Evolutionary conservation across 768 basidiomycete genomes (phyloP).

Genomic region (Symmetrospora coprosmae): DNA sequence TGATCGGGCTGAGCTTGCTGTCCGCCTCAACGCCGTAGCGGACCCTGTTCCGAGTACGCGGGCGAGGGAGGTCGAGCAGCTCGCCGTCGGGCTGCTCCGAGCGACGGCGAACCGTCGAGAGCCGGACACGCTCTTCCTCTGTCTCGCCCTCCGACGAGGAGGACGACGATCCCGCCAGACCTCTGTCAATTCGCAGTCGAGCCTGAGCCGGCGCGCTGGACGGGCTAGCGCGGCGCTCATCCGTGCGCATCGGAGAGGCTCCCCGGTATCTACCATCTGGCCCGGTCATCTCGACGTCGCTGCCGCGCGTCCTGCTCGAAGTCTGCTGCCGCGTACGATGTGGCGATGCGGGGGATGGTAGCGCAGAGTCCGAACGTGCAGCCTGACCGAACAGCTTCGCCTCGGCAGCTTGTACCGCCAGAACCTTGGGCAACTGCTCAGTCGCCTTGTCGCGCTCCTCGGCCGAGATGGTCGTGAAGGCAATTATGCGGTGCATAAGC

Average conservation of each 20-base stretch:
- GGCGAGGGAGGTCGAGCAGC: neutral
- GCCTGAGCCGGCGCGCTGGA: neutral
- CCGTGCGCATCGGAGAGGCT: no score
- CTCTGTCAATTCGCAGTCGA: neutral
- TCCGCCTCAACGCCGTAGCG: neutral
- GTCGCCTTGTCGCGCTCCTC: slow-evolving; percentile 16
- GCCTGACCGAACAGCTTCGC: slow-evolving; percentile 1
- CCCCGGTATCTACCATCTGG: neutral
- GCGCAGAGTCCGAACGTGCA: neutral
- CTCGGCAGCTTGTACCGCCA: slow-evolving; percentile 14
- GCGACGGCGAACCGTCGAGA: neutral
- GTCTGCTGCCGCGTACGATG: neutral
- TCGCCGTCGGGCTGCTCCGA: neutral
- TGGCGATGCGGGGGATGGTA: no score
- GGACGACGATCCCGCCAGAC: neutral
- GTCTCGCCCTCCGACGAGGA: neutral
- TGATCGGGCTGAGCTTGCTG: neutral
- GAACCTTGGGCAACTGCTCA: neutral
- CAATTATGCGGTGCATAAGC: neutral
- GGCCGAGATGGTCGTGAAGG: neutral
- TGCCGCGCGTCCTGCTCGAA: neutral
- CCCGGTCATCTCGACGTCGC: neutral
- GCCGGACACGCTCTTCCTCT: neutral
- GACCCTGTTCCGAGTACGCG: neutral
- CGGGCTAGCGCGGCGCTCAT: neutral